Evolutionary conservation across 306 rosid genomes (phyloP), one percentile per base, ranked within the genome.

Genomic region (Cajanus cajan): DNA sequence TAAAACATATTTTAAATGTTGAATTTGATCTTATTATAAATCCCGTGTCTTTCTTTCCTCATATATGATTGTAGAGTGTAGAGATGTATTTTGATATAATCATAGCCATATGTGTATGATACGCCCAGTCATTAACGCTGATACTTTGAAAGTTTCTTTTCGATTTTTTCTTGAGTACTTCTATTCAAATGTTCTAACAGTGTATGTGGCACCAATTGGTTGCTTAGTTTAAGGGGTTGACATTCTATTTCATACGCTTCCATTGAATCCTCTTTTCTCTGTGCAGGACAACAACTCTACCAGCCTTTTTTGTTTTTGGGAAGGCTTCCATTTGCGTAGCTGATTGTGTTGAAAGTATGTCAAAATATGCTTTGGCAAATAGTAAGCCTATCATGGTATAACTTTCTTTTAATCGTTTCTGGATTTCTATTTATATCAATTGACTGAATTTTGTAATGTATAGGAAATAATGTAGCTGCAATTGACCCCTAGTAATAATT

Each of bases 221-320:
- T 81, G 48, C 16, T 55, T 37, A 25, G 12, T 19, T 31, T 68
- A 50, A n/a, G 59, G 61, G 18, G 39, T 59, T 84, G 54, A 37
- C 6, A 63, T 74, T 57, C 15, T 52, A 15, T 47, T 66, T 73
- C 34, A 47, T 5, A 58, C 59, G 76, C 66, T 61, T 45, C 62
- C 12, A 19, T 87, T 10, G 79, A 36, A 41, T 65, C 47, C 24
- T 58, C 51, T 70, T 65, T 85, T 72, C 48, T 73, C 59, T 55
- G 14, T 80, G 82, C 90, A 94, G 98, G 90, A 92, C 97, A 2
- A 87, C 95, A 14, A 85, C 76, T 79, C 87, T 92, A 65, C 97
- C 97, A 4, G 93, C 95, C 4, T 82, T 86, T 73, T 90, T 80
- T 84, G 97, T 92, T 57, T 88, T 92, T 47, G 97, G 98, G 67